Evolutionary conservation across 2,329 filamentous ascomycete genomes (phyloP).

Genomic region (Chrysoporthe puriensis): DNA sequence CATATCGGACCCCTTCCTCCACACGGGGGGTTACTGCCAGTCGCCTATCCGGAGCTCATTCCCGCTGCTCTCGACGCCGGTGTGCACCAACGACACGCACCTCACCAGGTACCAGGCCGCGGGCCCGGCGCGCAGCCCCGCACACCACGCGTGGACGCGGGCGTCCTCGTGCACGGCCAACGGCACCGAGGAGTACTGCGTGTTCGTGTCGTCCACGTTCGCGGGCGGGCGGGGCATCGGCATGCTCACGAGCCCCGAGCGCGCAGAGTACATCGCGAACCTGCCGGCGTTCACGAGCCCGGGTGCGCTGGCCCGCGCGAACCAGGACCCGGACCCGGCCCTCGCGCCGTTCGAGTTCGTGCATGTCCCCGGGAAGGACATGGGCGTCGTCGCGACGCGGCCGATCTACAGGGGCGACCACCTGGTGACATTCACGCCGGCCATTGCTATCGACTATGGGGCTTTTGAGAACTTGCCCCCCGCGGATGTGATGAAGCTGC

Average conservation of each 20-base stretch:
- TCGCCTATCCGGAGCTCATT: conserved; percentile 16
- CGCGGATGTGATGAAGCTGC: conserved; percentile 36
- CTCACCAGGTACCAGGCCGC: conserved; percentile 17
- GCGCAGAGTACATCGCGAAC: conserved; percentile 37
- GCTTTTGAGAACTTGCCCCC: conserved; percentile 38
- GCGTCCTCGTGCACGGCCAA: conserved; percentile 35
- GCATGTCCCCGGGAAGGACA: conserved; percentile 44
- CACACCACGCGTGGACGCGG: conserved; percentile 14
- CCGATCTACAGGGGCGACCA: conserved; percentile 42
- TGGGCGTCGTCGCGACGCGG: conserved; percentile 42
- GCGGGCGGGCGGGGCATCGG: conserved; percentile 44
- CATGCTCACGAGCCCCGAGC: conserved; percentile 41
- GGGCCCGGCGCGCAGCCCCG: conserved; percentile 9
- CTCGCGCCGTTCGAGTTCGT: conserved; percentile 38
- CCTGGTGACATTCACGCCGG: conserved; percentile 44
- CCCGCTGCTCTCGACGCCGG: conserved; percentile 16
- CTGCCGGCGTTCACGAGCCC: conserved; percentile 37
- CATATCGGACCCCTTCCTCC: conserved; percentile 2
- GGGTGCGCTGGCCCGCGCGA: conserved; percentile 32
- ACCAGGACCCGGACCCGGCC: conserved; percentile 35
- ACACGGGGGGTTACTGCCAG: conserved; percentile 18
- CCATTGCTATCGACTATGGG: conserved; percentile 45
- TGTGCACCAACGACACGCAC: conserved; percentile 21
- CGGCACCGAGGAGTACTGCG: conserved; percentile 37
- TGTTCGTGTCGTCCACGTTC: conserved; percentile 41